Conservation (phyloP, 768 basidiomycete species). For the Suillus subaureus region DNA sequence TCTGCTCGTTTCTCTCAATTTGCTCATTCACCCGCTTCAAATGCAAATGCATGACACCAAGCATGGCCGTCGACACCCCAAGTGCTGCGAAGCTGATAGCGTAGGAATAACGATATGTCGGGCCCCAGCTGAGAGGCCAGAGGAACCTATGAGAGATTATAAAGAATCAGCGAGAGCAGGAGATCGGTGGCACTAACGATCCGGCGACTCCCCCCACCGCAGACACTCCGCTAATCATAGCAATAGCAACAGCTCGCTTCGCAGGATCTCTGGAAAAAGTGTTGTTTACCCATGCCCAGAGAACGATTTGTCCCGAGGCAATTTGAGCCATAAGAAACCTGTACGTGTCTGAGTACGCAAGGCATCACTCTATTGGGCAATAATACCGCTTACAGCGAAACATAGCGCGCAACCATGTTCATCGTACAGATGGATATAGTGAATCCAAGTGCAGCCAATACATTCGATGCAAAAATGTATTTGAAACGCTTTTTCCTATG, state of each 20-base stretch:
- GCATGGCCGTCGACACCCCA: conserved; percentile 49
- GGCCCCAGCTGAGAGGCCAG: conserved; percentile 69
- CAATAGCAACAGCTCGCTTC: conserved; percentile 83
- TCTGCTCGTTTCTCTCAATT: conserved; percentile 38
- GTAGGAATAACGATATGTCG: conserved; percentile 66
- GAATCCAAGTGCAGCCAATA: conserved; percentile 64
- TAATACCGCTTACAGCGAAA: conserved; percentile 50
- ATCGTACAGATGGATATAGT: conserved; percentile 61
- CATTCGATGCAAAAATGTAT: conserved; percentile 57
- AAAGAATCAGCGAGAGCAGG: neutral
- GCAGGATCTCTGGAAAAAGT: conserved; percentile 76
- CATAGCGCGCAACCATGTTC: conserved; percentile 60
- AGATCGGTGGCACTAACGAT: conserved; percentile 50
- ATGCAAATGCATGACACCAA: conserved; percentile 44
- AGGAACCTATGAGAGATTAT: conserved; percentile 43
- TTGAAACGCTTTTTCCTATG: conserved; percentile 62
- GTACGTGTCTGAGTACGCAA: neutral
- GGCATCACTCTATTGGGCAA: neutral
- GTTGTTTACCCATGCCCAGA: conserved; percentile 47
- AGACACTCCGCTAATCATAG: conserved; percentile 74
- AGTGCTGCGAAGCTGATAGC: conserved; percentile 66
- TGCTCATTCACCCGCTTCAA: conserved; percentile 41
- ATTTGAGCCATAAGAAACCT: conserved; percentile 76
- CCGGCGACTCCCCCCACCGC: conserved; percentile 82
- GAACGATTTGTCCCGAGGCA: conserved; percentile 67